phyloP scores from a whole-genome alignment of 805 yeast species.

The Candida boidinii region DNA sequence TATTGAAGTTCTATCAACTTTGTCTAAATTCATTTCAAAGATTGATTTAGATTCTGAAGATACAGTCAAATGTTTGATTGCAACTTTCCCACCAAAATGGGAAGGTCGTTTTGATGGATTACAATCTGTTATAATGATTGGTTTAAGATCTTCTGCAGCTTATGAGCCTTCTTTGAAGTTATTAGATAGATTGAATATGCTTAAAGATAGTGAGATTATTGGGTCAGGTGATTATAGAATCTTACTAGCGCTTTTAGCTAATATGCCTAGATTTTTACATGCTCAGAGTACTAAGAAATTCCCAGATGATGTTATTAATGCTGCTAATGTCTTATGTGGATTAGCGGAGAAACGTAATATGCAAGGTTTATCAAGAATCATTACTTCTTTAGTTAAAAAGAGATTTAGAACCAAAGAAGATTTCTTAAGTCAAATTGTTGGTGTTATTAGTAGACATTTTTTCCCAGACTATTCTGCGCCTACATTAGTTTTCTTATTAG shows the following conservation, averaged over 20 bases:
- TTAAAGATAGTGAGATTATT: constrained; percentile 68
- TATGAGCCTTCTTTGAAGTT: constrained; percentile 71
- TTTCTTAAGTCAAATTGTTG: constrained; percentile 72
- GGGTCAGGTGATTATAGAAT: constrained; percentile 65
- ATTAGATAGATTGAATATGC: constrained; percentile 57
- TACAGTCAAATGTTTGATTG: constrained; percentile 71
- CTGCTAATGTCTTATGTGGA: constrained; percentile 48
- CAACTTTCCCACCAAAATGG: constrained; percentile 93
- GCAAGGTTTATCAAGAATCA: constrained; percentile 53
- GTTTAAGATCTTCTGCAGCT: constrained; percentile 73
- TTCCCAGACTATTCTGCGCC: constrained; percentile 73
- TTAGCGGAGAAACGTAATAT: constrained; percentile 53
- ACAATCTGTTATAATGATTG: constrained; percentile 70
- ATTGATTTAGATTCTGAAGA: constrained; percentile 81
- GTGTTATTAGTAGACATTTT: constrained; percentile 56
- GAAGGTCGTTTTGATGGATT: constrained; percentile 89
- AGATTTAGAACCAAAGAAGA: constrained; percentile 88
- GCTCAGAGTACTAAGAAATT: constrained; percentile 57
- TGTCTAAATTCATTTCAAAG: constrained; percentile 76
- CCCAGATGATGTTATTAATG: constrained; percentile 37
- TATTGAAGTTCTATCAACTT: constrained; percentile 74
- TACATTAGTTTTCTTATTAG: constrained; percentile 65
- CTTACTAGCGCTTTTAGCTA: constrained; percentile 64
- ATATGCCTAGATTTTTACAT: constrained; percentile 77
- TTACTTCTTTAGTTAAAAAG: constrained; percentile 67